These are phyloP conservation scores for Millerozyma miso DNA, from an alignment of 805 yeast species.

Conservation along the genomic window DNA sequence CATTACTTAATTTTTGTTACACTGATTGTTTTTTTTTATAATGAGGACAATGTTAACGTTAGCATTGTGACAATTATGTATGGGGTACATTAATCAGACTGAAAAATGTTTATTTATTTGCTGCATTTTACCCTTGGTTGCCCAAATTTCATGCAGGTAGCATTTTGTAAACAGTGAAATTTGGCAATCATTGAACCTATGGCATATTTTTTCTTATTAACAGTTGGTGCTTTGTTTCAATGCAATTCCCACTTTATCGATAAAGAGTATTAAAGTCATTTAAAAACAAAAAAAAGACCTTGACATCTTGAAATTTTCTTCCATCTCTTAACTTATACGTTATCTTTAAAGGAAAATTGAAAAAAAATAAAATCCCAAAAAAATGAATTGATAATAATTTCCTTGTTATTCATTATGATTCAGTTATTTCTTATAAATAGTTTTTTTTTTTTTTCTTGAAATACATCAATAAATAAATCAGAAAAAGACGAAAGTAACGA, in stretches of 20 bases:
- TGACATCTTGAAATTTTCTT: not conserved
- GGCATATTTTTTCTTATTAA: not conserved
- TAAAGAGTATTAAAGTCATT: not conserved
- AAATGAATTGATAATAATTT: conserved; percentile 1
- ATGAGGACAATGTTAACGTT: not conserved
- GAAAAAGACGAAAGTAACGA: not conserved
- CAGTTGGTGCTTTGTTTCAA: not conserved
- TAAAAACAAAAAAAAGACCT: not conserved
- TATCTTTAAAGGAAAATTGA: conserved; percentile 2
- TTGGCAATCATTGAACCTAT: not conserved
- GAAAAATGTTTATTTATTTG: not conserved
- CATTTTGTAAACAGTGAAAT: not conserved
- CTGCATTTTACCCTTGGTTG: not conserved
- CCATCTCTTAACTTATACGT: not conserved
- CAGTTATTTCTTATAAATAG: conserved; percentile 4
- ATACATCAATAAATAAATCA: conserved; percentile 2
- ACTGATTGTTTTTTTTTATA: not conserved
- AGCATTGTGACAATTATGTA: not conserved
- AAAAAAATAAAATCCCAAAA: not conserved
- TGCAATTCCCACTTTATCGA: not conserved
- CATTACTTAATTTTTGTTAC: not conserved
- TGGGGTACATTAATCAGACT: not conserved
- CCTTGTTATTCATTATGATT: conserved; percentile 2
- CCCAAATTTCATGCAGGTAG: not conserved
- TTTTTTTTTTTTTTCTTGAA: not conserved